Base-by-base conservation (phyloP, 306 rosid genomes). In the Trifolium pratense region DNA sequence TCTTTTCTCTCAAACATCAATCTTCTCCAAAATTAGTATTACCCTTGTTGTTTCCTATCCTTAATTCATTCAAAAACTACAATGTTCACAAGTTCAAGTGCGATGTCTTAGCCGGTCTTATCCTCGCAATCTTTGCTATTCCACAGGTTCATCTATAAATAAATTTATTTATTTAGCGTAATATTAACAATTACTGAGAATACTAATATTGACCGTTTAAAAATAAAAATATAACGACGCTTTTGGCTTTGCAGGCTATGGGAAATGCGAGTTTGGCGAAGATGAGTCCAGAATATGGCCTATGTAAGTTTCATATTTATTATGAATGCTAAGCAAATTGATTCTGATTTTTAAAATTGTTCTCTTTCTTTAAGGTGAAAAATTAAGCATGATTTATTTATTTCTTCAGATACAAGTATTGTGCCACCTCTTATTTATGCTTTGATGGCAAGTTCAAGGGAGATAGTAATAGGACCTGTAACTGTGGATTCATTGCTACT, bases 401-500 rank as follows among this genome's bases (percentile, higher is more conserved):
- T 71, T 60, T 68, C 26, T n/a, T 17, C 75, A 91, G 96, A 91
- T 66, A 75, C 97, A 17, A 81, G 96, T 61, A 79, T 91, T 57
- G 89, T 89, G 5, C 96, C 97, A 48, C 97, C 97, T 37, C 80
- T 91, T 5, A 75, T 91, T 14, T 91, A 87, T 73, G 85, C 97
- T 3, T 25, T 84, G 34, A 74, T 91, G 76, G 88, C 90, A 59
- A 86, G 85, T 45, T 91, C 97, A 45, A 87, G 90, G 52, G 87
- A 89, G 72, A 76, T 83, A 11, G 92, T 91, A 25, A 85, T 91
- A 14, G 97, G 91, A 36, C 87, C 92, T 8, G 91, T 82, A 23
- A 83, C 97, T 37, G 90, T 91, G 36, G 91, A 86, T 63, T 91
- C 97, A 16, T 59, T 89, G 58, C 89, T 89, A 36, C 40, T 91